Percentiles rank a stretch among this genome's conserved stretches.
Conservation (phyloP, 305 asterid species). For the Fraxinus ornus region DNA sequence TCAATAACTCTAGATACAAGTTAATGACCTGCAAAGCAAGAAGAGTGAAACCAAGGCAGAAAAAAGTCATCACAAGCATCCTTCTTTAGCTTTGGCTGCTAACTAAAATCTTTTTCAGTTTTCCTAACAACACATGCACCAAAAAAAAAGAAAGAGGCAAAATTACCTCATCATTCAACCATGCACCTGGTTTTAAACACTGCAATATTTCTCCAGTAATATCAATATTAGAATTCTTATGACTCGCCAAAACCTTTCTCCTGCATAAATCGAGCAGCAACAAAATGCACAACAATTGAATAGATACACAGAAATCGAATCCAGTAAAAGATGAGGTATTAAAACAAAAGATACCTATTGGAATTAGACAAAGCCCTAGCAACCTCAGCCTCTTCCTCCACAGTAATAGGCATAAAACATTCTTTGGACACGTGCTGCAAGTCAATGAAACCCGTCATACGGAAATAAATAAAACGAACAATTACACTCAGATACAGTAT, state of each 20-base stretch:
- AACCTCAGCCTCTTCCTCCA: constrained; percentile 54
- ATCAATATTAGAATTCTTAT: constrained; percentile 61
- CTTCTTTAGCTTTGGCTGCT: not conserved
- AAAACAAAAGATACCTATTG: constrained; percentile 39
- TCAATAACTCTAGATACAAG: constrained; percentile 72
- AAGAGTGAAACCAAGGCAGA: constrained; percentile 13
- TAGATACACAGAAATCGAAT: not conserved
- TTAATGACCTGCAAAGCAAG: constrained; percentile 68
- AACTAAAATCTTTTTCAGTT: not conserved
- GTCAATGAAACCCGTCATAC: constrained; percentile 18
- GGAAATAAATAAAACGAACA: not conserved
- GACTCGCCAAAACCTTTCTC: constrained; percentile 54
- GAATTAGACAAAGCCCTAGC: constrained; percentile 37
- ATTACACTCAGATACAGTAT: not conserved
- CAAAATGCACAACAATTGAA: constrained; percentile 11
- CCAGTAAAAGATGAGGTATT: constrained; percentile 6
- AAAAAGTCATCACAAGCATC: not conserved
- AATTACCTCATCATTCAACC: constrained; percentile 91
- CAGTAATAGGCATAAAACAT: constrained; percentile 60
- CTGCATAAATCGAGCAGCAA: constrained; percentile 34
- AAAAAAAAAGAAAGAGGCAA: no score
- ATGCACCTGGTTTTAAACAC: constrained; percentile 62
- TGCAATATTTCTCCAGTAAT: constrained; percentile 62
- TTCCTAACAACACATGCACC: not conserved
- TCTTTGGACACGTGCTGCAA: constrained; percentile 50